Evolutionary conservation across 208 protist genomes (phyloP), one percentile per base, ranked within the genome.

Genomic region (Acanthamoeba pearcei): DNA sequence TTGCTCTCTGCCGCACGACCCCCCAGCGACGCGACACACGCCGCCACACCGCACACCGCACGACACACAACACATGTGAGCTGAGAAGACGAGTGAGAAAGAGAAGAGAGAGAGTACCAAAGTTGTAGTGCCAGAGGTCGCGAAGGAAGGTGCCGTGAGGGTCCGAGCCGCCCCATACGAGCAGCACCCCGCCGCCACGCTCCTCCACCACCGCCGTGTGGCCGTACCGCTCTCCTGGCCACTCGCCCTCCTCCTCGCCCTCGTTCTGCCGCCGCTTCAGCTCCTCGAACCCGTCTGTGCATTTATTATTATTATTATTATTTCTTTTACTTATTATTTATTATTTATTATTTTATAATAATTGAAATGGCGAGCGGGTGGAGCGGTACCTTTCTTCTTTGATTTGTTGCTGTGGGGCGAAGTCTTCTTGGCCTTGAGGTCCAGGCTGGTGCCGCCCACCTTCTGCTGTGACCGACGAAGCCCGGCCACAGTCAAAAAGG

Each of bases 101-200:
- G n/a, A 24, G 38, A 42, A 24, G 53, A 9, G 29, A 42, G 42
- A 29, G 38, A 13, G 9, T 49, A 92, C 86, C 86, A 74, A 76
- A 76, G 86, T 92, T 92, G 62, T 92, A 92, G 86, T 92, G 64
- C 55, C 64, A 92, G n/a, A 92, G 86, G 86, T 74, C 86, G 86
- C 42, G 55, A 3, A 68, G 42, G 60, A 92, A 92, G 38, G 5
- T 92, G 55, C 86, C 86, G 5, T 24, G 29, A 51, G 55, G 55
- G 62, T 92, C 64, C 35, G 62, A 68, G 35, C 86, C 86, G 42
- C 86, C 86, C 55, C 55, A 92, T 32, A 92, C 86, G 27, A 92
- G 42, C 13, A 92, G 55, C n/a, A 92, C 86, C 19, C 86, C 86
- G 32, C 86, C 86, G 27, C 86, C 86, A 22, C 46, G 86, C 32